Evolutionary conservation across 345 rosid species (phyloP).

Genomic region (Nasturtium officinale): DNA sequence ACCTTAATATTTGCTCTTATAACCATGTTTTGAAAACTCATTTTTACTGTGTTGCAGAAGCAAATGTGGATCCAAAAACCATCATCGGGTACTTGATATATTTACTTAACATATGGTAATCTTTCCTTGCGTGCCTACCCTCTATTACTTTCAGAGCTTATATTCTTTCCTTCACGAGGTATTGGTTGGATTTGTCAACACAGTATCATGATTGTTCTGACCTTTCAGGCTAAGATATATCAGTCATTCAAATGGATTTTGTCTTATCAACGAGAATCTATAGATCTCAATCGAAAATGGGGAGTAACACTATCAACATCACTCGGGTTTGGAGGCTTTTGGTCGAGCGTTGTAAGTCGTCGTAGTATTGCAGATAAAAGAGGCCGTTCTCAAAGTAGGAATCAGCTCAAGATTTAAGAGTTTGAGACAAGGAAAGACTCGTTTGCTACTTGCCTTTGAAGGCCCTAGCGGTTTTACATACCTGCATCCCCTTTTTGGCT

Average conservation of each 20-base stretch:
- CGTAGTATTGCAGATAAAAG: constrained; percentile 42
- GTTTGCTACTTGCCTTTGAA: constrained; percentile 30
- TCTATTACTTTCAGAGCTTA: neutral
- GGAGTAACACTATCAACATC: constrained; percentile 41
- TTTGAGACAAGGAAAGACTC: constrained; percentile 23
- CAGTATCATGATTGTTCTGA: constrained; percentile 3
- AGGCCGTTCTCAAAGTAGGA: constrained; percentile 44
- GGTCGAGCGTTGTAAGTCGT: constrained; percentile 41
- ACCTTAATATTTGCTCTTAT: constrained; percentile 8
- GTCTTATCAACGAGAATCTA: constrained; percentile 35
- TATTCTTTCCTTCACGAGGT: neutral
- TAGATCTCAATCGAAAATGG: constrained; percentile 42
- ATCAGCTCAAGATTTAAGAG: constrained; percentile 36
- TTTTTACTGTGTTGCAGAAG: constrained; percentile 58
- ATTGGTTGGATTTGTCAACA: neutral
- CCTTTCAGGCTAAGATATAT: constrained; percentile 36
- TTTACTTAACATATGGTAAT: constrained; percentile 45
- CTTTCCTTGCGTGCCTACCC: neutral
- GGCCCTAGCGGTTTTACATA: constrained; percentile 33
- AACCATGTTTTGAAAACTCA: constrained; percentile 19
- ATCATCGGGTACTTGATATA: constrained; percentile 59
- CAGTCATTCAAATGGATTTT: constrained; percentile 37
- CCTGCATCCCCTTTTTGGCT: constrained; percentile 43
- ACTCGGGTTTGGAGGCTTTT: constrained; percentile 37
- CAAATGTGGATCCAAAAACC: constrained; percentile 87